phyloP scores from a whole-genome alignment of 2,329 filamentous ascomycete genomes.

The Byssochlamys sp. region DNA sequence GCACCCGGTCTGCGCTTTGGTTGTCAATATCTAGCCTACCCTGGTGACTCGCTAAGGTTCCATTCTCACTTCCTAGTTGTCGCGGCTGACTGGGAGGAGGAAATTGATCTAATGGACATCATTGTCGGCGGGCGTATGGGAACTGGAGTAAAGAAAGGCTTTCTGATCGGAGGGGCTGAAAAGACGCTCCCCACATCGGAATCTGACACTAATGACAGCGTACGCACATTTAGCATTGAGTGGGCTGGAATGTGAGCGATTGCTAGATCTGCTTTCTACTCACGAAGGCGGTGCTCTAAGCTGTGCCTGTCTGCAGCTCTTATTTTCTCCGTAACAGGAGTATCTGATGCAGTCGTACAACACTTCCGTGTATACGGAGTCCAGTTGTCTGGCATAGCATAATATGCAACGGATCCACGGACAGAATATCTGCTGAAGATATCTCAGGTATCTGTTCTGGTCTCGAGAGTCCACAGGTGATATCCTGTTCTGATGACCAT shows the following conservation, averaged over 20 bases:
- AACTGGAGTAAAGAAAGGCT: conserved; percentile 93
- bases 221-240: conserved; percentile 76
- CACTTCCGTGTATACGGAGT: not conserved
- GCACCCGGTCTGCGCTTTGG: conserved; percentile 90
- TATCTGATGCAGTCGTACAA: not conserved
- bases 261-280: not conserved
- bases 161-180: conserved; percentile 66
- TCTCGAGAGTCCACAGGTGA: not conserved
- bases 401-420: not conserved
- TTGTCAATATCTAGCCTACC: conserved; percentile 88
- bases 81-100: conserved; percentile 77
- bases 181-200: conserved; percentile 28
- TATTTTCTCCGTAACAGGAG: not conserved
- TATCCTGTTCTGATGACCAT: not conserved
- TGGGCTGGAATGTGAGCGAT: conserved; percentile 77
- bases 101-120: conserved; percentile 73
- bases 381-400: not conserved
- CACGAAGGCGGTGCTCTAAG: not conserved
- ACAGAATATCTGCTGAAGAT: not conserved
- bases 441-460: not conserved
- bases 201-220: conserved; percentile 20
- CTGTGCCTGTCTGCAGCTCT: not conserved
- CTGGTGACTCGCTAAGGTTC: conserved; percentile 85
- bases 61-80: conserved; percentile 88
- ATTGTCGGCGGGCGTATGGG: conserved; percentile 79